Percentiles rank a stretch among this genome's conserved stretches.
phyloP scores from a whole-genome alignment of 176 grass and related monocot species.

The Dactylis glomerata region DNA sequence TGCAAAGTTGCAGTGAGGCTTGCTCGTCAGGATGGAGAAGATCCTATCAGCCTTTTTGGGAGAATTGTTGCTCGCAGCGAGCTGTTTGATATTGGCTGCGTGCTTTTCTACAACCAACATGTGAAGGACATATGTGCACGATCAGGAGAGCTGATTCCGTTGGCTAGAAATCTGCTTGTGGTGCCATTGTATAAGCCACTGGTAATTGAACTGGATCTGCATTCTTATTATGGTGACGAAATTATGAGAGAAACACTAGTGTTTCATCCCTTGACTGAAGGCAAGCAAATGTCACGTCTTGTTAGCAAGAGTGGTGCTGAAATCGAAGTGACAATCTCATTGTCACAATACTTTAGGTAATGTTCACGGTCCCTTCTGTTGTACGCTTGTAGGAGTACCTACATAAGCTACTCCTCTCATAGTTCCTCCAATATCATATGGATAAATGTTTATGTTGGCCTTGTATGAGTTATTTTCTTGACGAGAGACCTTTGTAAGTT shows the following conservation, averaged over 20 bases:
- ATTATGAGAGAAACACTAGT: background rate
- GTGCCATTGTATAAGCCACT: background rate
- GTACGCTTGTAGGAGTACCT: background rate
- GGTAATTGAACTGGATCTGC: background rate
- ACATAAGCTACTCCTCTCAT: background rate
- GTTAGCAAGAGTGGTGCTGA: background rate
- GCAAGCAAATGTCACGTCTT: background rate
- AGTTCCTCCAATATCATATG: too few species aligned
- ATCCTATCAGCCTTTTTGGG: background rate
- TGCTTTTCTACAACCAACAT: background rate
- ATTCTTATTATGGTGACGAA: background rate
- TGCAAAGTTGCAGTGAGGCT: background rate
- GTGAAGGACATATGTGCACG: background rate
- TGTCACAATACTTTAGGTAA: background rate
- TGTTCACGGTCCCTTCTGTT: background rate
- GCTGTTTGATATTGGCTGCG: background rate
- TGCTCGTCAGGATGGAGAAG: background rate
- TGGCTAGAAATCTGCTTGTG: background rate
- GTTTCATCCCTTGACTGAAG: background rate
- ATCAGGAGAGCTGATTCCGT: background rate
- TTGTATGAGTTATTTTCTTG: too few species aligned
- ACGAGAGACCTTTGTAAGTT: too few species aligned
- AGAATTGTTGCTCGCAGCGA: background rate
- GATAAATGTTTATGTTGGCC: too few species aligned
- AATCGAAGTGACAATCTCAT: background rate